Evolutionary conservation across 208 protist genomes (phyloP).

Genomic region (Leptomonas seymouri): DNA sequence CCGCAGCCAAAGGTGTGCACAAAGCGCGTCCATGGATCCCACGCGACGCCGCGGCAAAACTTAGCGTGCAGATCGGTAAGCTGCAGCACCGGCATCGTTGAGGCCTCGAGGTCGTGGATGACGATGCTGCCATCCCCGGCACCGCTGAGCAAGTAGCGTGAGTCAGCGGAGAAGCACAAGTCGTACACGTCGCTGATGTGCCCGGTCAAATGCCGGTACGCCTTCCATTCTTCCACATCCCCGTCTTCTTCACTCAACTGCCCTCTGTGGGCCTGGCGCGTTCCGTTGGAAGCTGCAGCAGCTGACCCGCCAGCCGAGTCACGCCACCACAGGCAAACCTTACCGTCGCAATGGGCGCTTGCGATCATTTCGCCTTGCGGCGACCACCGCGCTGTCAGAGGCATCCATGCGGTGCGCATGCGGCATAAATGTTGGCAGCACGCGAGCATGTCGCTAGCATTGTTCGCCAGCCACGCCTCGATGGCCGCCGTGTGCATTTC

Average conservation of each 20-base stretch:
- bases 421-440: conserved; percentile 66
- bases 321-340: conserved; percentile 85
- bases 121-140: conserved; percentile 79
- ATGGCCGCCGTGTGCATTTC: conserved; percentile 47
- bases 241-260: conserved; percentile 12
- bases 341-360: conserved; percentile 83
- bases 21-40: conserved; percentile 82
- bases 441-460: conserved; percentile 60
- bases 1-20: conserved; percentile 70
- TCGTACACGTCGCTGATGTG: conserved; percentile 90
- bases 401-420: conserved; percentile 77
- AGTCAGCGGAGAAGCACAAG: conserved; percentile 85
- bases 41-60: conserved; percentile 88
- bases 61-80: conserved; percentile 67
- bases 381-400: conserved; percentile 83
- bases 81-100: conserved; percentile 71
- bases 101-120: conserved; percentile 77
- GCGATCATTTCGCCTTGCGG: conserved; percentile 81
- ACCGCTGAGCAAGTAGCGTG: conserved; percentile 76
- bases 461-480: conserved; percentile 65
- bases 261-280: background rate
- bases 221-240: conserved; percentile 77
- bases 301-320: conserved; percentile 33
- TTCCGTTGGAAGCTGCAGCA: background rate
- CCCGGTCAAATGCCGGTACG: conserved; percentile 81